Conservation (phyloP, 1,284 basidiomycete genomes). For the Sanghuangporus weigelae region DNA sequence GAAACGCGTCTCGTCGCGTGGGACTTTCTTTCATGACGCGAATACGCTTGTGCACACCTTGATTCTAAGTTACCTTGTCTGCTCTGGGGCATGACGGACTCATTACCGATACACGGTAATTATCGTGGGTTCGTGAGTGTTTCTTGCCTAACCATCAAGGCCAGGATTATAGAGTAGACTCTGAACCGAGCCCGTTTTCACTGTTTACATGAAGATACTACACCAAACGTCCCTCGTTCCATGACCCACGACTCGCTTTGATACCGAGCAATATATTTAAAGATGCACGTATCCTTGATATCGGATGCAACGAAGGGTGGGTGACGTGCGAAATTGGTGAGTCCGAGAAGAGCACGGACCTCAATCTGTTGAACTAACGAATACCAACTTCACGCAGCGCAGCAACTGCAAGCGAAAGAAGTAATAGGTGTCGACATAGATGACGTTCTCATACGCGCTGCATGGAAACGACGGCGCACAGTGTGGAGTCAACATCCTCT, state of each 20-base stretch:
- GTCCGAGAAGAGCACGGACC: conserved; percentile 15
- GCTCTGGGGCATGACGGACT: background rate
- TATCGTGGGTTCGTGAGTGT: conserved; percentile 47
- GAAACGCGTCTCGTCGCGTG: no score
- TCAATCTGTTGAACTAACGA: background rate
- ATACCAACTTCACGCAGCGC: conserved; percentile 23
- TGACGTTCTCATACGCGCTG: conserved; percentile 57
- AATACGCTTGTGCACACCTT: no score
- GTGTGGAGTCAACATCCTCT: conserved; percentile 59
- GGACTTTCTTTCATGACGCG: no score
- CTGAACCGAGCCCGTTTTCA: background rate
- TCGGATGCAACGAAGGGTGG: conserved; percentile 82
- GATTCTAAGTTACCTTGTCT: no score
- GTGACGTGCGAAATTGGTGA: conserved; percentile 78
- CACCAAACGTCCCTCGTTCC: conserved; percentile 52
- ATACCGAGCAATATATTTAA: conserved; percentile 50
- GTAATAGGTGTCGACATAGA: conserved; percentile 82
- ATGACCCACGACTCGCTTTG: conserved; percentile 56
- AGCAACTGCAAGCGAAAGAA: conserved; percentile 49
- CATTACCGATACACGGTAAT: conserved; percentile 52
- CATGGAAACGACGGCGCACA: conserved; percentile 61
- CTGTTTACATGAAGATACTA: conserved; percentile 54
- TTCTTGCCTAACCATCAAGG: background rate
- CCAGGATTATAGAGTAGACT: background rate
- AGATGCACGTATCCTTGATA: conserved; percentile 60